phyloP scores from a whole-genome alignment of 1,284 basidiomycete genomes.

The Ustilago hordei region DNA sequence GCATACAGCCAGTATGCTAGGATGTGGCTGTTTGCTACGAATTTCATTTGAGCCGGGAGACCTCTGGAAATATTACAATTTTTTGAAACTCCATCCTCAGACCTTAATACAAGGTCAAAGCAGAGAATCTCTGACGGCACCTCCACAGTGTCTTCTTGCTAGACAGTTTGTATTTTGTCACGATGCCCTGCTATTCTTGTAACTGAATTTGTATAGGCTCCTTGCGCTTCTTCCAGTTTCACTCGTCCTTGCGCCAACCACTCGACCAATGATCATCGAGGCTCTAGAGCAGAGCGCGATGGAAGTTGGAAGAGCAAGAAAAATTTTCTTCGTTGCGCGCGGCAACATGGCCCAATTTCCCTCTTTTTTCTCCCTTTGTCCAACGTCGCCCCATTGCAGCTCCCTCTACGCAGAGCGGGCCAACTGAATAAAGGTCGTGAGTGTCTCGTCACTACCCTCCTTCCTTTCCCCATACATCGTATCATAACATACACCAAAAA shows the following conservation, averaged over 20 bases:
- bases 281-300: conserved; percentile 32
- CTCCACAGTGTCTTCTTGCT: background rate
- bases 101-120: background rate
- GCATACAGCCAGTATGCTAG: background rate
- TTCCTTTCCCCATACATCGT: conserved; percentile 50
- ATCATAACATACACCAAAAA: conserved; percentile 46
- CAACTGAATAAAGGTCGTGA: conserved; percentile 37
- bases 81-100: background rate
- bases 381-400: conserved; percentile 6
- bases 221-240: conserved; percentile 32
- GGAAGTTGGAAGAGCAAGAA: conserved; percentile 42
- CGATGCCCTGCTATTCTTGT: background rate
- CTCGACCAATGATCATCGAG: conserved; percentile 18
- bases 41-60: background rate
- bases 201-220: background rate
- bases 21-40: conserved; percentile 1
- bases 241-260: conserved; percentile 1
- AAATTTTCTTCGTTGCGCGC: conserved; percentile 46
- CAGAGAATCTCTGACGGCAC: background rate
- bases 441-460: conserved; percentile 30
- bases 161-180: background rate
- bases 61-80: background rate
- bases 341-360: conserved; percentile 12
- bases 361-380: conserved; percentile 14
- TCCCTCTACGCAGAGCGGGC: conserved; percentile 8